Evolutionary conservation across 768 basidiomycete genomes (phyloP), one percentile per base, ranked within the genome.

Genomic region (Xerocomus brunneocitrinus): DNA sequence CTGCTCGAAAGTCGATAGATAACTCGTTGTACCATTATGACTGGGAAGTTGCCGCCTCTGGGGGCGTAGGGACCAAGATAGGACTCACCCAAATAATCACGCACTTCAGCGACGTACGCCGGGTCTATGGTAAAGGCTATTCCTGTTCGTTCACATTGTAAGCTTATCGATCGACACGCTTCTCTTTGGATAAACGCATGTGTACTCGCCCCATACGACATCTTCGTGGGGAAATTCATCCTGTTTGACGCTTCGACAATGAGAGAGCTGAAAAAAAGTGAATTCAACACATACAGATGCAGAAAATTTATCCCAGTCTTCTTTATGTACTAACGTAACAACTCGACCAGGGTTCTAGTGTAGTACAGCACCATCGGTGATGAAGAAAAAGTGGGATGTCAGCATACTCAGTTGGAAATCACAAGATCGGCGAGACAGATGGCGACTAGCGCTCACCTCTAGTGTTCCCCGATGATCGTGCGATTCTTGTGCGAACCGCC

Each of bases 381-480:
- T 12, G 49, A 4, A 14, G 5, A 16, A 36, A 36, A 36, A 36
- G 14, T 13, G 22, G 8, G 13, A 40, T 36, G 41, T 54, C 35
- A 40, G 31, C 39, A 30, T 31, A 31, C 19, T 16, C 14, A 16
- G 27, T 47, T 22, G 30, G 40, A 8, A 38, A 38, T 22, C 34
- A 16, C 35, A 19, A 27, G 19, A 7, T 38, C n/a, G 27, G 14
- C 5, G 13, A 9, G 12, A 10, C 19, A 7, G 19, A 42, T 4
- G 5, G 2, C 24, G 8, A n/a, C 3, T 5, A 52, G n/a, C n/a
- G n/a, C 70, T 49, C 36, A 89, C 87, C 74, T 92, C 86, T 3
- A 84, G 89, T 0, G 92, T 95, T 19, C 94, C 94, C 10, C 94
- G 79, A 69, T 98, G 94, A 64, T 98, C 94, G 66, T 92, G 89